These are phyloP conservation scores for Neurospora sp. DNA, from an alignment of 495 filamentous ascomycete species.

Conservation along the genomic window DNA sequence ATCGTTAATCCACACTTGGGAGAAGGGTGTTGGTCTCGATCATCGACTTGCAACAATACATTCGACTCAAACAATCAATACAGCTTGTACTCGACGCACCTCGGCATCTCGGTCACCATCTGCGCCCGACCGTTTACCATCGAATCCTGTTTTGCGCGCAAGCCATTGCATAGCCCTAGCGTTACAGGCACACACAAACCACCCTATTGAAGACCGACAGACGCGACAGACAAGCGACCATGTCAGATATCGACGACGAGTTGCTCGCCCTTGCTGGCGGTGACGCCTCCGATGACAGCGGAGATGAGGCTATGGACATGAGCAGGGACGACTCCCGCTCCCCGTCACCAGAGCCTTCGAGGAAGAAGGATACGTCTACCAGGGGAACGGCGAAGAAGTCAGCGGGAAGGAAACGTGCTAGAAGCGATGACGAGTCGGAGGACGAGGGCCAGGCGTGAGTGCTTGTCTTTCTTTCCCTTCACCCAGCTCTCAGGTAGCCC, in stretches of 20 bases:
- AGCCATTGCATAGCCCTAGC: neutral
- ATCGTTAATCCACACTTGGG: neutral
- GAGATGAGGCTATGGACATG: slow-evolving; percentile 30
- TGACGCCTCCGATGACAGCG: slow-evolving; percentile 42
- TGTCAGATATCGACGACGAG: slow-evolving; percentile 78
- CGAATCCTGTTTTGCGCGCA: neutral
- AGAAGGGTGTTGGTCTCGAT: neutral
- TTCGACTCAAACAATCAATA: neutral
- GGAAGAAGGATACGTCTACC: slow-evolving; percentile 21
- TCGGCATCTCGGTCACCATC: neutral
- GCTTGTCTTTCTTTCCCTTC: slow-evolving; percentile 1
- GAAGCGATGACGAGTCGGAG: slow-evolving; percentile 56
- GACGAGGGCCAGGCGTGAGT: slow-evolving; percentile 83
- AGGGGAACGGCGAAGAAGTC: slow-evolving; percentile 35
- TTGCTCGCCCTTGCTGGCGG: slow-evolving; percentile 77
- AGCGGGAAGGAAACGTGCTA: slow-evolving; percentile 25
- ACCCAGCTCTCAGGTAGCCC: neutral
- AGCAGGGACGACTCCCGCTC: slow-evolving; percentile 30
- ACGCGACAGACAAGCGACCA: slow-evolving; percentile 16
- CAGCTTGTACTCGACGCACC: neutral
- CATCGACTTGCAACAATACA: neutral
- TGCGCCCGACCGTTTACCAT: neutral
- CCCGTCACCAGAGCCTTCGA: slow-evolving; percentile 21
- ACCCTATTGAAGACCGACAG: neutral
- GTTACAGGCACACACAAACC: neutral